Conservation (phyloP, 257 asterid species). For the Primulina eburnea region DNA sequence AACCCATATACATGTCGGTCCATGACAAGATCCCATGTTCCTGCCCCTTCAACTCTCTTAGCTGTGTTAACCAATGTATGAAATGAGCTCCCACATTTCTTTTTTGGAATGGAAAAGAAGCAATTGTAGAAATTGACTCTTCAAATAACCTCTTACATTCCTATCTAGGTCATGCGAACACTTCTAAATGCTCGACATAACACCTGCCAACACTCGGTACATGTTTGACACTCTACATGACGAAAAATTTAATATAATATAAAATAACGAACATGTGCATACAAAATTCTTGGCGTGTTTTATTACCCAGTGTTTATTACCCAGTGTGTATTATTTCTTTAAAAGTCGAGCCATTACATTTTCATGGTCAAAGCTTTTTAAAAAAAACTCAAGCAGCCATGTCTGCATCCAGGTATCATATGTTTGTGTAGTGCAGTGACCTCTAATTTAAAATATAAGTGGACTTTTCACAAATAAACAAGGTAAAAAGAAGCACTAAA, state of each 20-base stretch:
- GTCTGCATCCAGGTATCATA: neutral
- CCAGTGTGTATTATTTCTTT: neutral
- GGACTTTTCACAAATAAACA: neutral
- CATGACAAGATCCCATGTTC: slow-evolving; percentile 9
- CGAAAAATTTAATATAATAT: no score
- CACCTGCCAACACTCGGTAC: neutral
- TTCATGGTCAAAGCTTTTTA: neutral
- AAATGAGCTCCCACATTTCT: neutral
- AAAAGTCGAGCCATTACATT: neutral
- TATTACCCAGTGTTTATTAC: neutral
- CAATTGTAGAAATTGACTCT: neutral
- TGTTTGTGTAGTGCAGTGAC: neutral
- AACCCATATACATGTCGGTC: slow-evolving; percentile 14
- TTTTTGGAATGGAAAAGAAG: neutral
- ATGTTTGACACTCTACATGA: neutral
- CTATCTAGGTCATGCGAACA: neutral
- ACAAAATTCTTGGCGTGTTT: neutral
- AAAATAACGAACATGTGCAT: neutral
- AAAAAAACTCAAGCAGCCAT: neutral
- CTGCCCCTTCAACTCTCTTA: slow-evolving; percentile 18
- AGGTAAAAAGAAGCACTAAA: neutral
- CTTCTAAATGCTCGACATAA: neutral
- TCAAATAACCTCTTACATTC: slow-evolving; percentile 6
- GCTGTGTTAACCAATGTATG: slow-evolving; percentile 4
- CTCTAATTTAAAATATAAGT: slow-evolving; percentile 1